Evolutionary conservation across 2,329 filamentous ascomycete species (phyloP), one percentile per base, ranked within the genome.

Genomic region (Tolypocladium amazonense): DNA sequence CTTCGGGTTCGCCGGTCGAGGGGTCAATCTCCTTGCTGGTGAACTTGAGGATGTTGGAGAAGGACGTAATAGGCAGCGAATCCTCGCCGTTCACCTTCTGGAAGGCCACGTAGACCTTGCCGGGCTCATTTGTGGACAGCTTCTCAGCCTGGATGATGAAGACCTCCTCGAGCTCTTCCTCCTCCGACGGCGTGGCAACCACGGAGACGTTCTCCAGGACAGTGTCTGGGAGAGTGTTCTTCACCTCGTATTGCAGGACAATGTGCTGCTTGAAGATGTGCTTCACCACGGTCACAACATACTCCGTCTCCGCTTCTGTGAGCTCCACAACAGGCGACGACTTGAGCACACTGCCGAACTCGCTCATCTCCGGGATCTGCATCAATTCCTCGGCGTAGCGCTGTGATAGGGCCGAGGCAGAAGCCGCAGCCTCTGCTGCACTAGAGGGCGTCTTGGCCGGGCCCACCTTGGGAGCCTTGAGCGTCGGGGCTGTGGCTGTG

Each of bases 1-100:
- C 92, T 73, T 99, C 94, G 0, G 93, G 90, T 75, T 97, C 92
- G 65, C 86, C 85, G n/a, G 90, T 96, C 33, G 89, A 89, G 7
- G 94, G 94, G 69, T 99, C 94, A 65, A 99, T 94, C 76, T 99
- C 94, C 78, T 97, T 97, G 79, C 88, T 94, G 23, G 92, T 97
- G 73, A 99, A 99, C 76, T 94, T 97, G 71, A 99, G 88, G 45
- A 90, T 79, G 75, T 97, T 99, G 65, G 90, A 91, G 75, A 99
- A 96, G 50, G 85, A 89, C 58, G 88, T 86, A 27, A 89, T 81
- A 5, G 92, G 87, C 73, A 95, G 88, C n/a, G 88, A 83, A 52
- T 79, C 81, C 68, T 91, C 89, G 60, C 90, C 92, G 61, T 82
- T 84, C 35, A 85, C 76, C 73, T 95, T 94, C 76, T 88, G 90